Evolutionary conservation across 345 rosid species (phyloP).

Genomic region (Brassica rapa): DNA sequence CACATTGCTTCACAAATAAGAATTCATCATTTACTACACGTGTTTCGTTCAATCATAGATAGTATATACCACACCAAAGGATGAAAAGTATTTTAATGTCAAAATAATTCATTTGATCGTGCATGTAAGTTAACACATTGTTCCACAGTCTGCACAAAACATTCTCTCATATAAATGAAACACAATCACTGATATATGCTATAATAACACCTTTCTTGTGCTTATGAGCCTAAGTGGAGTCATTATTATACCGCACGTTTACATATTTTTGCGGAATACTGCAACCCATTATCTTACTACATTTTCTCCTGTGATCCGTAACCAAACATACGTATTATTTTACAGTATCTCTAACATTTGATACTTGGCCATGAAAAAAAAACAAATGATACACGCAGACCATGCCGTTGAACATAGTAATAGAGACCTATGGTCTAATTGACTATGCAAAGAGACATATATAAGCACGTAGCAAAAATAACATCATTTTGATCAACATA

Average conservation of each 20-base stretch:
- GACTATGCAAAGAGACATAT: conserved; percentile 35
- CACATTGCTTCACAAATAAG: conserved; percentile 30
- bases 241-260: conserved; percentile 23
- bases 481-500: background rate
- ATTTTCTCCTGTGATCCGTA: background rate
- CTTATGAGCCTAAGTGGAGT: conserved; percentile 20
- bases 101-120: background rate
- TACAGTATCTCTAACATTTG: conserved; percentile 22
- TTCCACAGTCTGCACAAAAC: background rate
- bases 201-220: conserved; percentile 21
- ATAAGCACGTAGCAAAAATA: conserved; percentile 36
- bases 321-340: conserved; percentile 15
- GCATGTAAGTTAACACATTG: background rate
- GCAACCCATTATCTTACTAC: background rate
- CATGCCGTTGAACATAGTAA: conserved; percentile 39
- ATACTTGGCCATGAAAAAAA: background rate
- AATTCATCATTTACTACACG: conserved; percentile 31
- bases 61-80: conserved; percentile 15
- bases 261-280: background rate
- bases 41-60: conserved; percentile 31
- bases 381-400: conserved; percentile 30
- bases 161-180: background rate
- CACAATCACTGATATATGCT: conserved; percentile 22
- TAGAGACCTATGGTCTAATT: conserved; percentile 30
- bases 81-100: background rate